These are phyloP conservation scores for Colletotrichum sp. DNA, from an alignment of 2,329 filamentous ascomycete species.

Conservation along the genomic window DNA sequence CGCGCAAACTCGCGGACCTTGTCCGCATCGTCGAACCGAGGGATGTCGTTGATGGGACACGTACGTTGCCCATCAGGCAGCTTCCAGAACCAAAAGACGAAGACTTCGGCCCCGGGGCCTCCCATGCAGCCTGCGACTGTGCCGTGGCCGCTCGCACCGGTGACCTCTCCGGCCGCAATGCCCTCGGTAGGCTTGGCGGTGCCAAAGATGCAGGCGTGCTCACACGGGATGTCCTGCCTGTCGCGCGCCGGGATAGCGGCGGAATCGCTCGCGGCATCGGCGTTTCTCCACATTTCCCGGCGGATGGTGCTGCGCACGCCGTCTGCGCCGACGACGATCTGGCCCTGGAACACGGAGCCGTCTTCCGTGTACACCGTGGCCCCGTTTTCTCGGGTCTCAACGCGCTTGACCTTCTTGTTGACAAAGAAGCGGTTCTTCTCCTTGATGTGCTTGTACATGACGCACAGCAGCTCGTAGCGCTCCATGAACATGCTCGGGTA, in stretches of 20 bases:
- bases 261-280: conserved; percentile 3
- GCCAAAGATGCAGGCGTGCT: conserved; percentile 17
- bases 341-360: conserved; percentile 32
- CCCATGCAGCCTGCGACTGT: conserved; percentile 8
- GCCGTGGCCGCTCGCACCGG: background rate
- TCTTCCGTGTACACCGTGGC: conserved; percentile 34
- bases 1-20: conserved; percentile 3
- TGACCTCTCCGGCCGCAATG: background rate
- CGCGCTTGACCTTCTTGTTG: conserved; percentile 17
- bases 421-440: conserved; percentile 28
- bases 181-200: conserved; percentile 3
- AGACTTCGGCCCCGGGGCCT: background rate
- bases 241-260: conserved; percentile 5
- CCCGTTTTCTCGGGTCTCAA: conserved; percentile 6
- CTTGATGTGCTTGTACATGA: conserved; percentile 36
- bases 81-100: conserved; percentile 17
- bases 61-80: background rate
- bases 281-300: conserved; percentile 29
- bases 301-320: conserved; percentile 44
- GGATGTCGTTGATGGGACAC: conserved; percentile 9
- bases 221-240: background rate
- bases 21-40: conserved; percentile 2
- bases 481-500: conserved; percentile 40
- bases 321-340: conserved; percentile 43
- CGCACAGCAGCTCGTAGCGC: conserved; percentile 35